Percentiles rank a stretch among this genome's conserved stretches.
Evolutionary conservation across 2,329 filamentous ascomycete species (phyloP).

Genomic region (Myotisia sp.): DNA sequence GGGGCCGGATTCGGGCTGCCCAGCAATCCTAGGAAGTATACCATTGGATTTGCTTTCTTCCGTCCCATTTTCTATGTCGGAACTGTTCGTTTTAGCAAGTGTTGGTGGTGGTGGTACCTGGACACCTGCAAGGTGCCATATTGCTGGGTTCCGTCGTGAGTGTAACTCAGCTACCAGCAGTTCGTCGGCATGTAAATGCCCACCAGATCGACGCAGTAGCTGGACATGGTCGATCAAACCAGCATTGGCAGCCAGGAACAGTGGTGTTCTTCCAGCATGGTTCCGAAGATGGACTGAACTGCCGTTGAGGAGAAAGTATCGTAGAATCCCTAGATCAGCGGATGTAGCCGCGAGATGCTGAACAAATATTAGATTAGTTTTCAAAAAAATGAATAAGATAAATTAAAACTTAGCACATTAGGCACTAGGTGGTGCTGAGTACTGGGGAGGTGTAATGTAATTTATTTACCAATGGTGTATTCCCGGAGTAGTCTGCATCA

Average conservation of each 20-base stretch:
- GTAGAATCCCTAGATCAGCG: conserved; percentile 41
- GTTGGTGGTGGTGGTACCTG: neutral
- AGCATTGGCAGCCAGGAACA: conserved; percentile 45
- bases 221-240: conserved; percentile 41
- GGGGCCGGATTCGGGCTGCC: no score
- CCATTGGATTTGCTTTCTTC: no score
- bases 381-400: conserved; percentile 5
- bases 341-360: conserved; percentile 45
- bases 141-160: conserved; percentile 27
- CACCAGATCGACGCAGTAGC: conserved; percentile 42
- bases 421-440: neutral
- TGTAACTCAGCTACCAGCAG: conserved; percentile 38
- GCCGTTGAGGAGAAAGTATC: conserved; percentile 41
- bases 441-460: no score
- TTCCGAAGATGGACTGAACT: conserved; percentile 48
- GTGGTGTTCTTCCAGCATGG: conserved; percentile 42
- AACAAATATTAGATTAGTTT: neutral
- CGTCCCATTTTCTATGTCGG: no score
- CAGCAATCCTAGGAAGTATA: no score
- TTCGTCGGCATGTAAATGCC: conserved; percentile 46
- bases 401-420: no score
- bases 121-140: conserved; percentile 32
- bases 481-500: conserved; percentile 66
- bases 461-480: conserved; percentile 45
- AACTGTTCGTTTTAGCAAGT: neutral